These are phyloP conservation scores for Arthroderma sp. DNA, from an alignment of 2,329 filamentous ascomycete species.

Conservation along the genomic window DNA sequence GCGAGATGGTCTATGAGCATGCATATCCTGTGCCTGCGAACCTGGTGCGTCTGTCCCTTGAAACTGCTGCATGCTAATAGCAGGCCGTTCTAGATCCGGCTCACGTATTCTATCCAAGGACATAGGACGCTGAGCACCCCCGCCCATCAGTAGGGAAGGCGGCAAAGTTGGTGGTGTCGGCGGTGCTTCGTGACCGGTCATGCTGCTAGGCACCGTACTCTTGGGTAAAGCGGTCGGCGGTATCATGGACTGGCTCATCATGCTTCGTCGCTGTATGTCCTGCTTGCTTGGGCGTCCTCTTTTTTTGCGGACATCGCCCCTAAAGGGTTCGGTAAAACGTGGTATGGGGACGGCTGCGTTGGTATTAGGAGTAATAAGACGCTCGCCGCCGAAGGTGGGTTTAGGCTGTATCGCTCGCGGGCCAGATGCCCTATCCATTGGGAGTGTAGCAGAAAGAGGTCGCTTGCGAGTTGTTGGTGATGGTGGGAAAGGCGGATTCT, in stretches of 20 bases:
- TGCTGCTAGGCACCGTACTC: no score
- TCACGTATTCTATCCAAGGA: no score
- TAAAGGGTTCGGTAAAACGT: conserved; percentile 18
- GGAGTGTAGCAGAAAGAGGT: conserved; percentile 17
- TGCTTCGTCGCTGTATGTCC: conserved; percentile 27
- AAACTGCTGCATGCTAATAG: not conserved
- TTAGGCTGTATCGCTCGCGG: conserved; percentile 30
- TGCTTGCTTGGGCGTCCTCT: conserved; percentile 31
- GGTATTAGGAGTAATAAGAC: conserved; percentile 21
- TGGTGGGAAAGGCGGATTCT: conserved; percentile 6
- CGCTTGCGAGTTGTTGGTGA: conserved; percentile 14
- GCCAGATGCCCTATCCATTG: conserved; percentile 13
- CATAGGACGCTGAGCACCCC: no score
- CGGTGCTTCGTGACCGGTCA: no score
- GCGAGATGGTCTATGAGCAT: conserved; percentile 6
- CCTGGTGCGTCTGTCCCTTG: conserved; percentile 4
- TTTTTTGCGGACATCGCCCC: conserved; percentile 26
- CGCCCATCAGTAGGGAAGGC: no score
- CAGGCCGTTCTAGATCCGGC: no score
- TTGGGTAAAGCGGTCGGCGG: no score
- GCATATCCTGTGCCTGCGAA: conserved; percentile 9
- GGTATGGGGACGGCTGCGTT: conserved; percentile 22
- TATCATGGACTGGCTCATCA: conserved; percentile 20
- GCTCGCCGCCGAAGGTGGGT: conserved; percentile 20
- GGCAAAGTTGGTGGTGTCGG: no score